phyloP scores from a whole-genome alignment of 352 stramenopile genomes.

The Globisporangium nagaii region DNA sequence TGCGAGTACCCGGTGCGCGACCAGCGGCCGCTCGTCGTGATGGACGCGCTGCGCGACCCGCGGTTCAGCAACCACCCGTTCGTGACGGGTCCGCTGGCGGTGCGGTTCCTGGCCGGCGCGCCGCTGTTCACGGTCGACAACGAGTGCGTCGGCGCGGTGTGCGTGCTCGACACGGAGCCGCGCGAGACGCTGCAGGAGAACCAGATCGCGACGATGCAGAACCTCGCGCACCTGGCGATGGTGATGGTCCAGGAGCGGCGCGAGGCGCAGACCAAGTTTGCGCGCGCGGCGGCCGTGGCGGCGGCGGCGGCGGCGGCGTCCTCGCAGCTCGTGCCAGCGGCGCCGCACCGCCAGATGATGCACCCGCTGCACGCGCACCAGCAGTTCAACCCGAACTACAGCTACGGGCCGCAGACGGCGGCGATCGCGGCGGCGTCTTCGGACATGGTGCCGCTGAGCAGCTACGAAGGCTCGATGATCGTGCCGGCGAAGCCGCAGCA shows the following conservation, averaged over 20 bases:
- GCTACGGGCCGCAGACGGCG: neutral
- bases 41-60: conserved; percentile 83
- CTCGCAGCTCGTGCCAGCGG: conserved; percentile 41
- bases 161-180: conserved; percentile 71
- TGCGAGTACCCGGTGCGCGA: conserved; percentile 77
- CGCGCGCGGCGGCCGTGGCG: too few species aligned
- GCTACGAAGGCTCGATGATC: conserved; percentile 46
- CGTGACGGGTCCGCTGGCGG: conserved; percentile 83
- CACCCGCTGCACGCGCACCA: conserved; percentile 1
- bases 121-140: conserved; percentile 87
- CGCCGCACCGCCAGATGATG: conserved; percentile 16
- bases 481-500: conserved; percentile 27
- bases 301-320: conserved; percentile 22
- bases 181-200: conserved; percentile 58
- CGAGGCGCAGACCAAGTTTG: conserved; percentile 57
- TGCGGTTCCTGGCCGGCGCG: conserved; percentile 93
- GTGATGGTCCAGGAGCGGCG: conserved; percentile 83
- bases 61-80: conserved; percentile 88
- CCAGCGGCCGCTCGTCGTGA: conserved; percentile 77
- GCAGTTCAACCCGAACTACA: conserved; percentile 7
- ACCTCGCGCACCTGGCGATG: conserved; percentile 78
- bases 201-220: conserved; percentile 83
- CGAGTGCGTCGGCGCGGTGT: conserved; percentile 70
- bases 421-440: conserved; percentile 24
- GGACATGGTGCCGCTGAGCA: conserved; percentile 70